phyloP scores from a whole-genome alignment of 345 rosid species.

The Aethionema arabicum region DNA sequence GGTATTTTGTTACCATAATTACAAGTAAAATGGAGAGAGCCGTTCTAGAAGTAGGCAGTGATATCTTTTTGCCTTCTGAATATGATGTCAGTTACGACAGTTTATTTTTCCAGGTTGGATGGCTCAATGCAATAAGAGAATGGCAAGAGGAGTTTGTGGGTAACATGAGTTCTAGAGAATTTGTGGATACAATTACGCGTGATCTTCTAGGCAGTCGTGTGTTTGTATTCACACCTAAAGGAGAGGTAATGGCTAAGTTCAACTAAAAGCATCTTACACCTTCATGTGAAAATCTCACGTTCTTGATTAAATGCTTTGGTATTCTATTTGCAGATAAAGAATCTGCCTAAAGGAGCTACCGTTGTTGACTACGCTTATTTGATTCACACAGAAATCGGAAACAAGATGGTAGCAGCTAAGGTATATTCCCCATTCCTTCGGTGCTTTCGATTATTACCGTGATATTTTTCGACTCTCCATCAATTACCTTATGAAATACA shows the following conservation, averaged over 20 bases:
- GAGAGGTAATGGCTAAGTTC: constrained; percentile 54
- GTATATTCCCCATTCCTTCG: constrained; percentile 40
- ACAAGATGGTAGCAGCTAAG: constrained; percentile 98
- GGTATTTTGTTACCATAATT: constrained; percentile 47
- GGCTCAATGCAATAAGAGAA: constrained; percentile 98
- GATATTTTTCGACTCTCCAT: neutral
- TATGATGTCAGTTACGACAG: constrained; percentile 35
- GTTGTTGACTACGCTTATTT: constrained; percentile 94
- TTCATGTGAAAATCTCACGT: constrained; percentile 10
- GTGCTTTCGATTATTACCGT: neutral
- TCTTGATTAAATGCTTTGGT: constrained; percentile 22
- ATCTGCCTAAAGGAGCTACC: constrained; percentile 92
- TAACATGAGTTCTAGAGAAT: constrained; percentile 98
- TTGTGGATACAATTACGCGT: constrained; percentile 88
- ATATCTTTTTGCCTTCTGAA: constrained; percentile 17
- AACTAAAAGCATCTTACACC: constrained; percentile 12
- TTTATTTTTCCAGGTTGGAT: constrained; percentile 65
- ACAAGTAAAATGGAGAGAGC: constrained; percentile 16
- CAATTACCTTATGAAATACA: constrained; percentile 12
- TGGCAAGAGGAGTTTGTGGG: constrained; percentile 99
- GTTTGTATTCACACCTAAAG: constrained; percentile 88
- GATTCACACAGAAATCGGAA: constrained; percentile 96
- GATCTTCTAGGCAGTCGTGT: constrained; percentile 94
- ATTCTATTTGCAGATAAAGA: constrained; percentile 65
- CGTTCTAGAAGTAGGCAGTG: constrained; percentile 17